Conservation (phyloP, 2,329 filamentous ascomycete species). For the Graphilbum fragrans region DNA sequence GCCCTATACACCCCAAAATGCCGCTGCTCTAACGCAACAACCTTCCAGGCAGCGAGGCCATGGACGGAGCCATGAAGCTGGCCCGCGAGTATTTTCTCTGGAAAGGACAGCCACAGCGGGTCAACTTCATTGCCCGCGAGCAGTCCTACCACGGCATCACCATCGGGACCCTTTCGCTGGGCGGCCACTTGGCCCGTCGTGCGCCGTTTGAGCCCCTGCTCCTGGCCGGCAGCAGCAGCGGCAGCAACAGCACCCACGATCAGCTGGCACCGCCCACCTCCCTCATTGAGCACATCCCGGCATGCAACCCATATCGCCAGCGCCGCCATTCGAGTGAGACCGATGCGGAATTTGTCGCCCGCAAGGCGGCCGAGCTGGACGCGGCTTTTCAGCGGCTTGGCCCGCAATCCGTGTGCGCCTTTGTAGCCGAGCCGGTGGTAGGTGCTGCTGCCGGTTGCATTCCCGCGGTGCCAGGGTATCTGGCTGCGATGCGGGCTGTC, state of each 20-base stretch:
- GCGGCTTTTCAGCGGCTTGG: slow-evolving; percentile 48
- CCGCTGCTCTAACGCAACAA: too few relatives aligned
- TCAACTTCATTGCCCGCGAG: slow-evolving; percentile 51
- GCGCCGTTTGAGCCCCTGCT: slow-evolving; percentile 46
- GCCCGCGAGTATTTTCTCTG: slow-evolving; percentile 54
- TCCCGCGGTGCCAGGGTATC: slow-evolving; percentile 53
- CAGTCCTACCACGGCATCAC: slow-evolving; percentile 64
- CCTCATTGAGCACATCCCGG: slow-evolving; percentile 43
- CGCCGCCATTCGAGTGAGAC: slow-evolving; percentile 31
- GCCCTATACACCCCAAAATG: too few relatives aligned
- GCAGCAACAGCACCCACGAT: too few relatives aligned
- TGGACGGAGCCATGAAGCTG: slow-evolving; percentile 57
- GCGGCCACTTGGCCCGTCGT: slow-evolving; percentile 46
- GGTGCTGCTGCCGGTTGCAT: slow-evolving; percentile 62
- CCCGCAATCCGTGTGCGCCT: slow-evolving; percentile 50
- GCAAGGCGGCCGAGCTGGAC: slow-evolving; percentile 50
- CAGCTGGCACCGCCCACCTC: too few relatives aligned
- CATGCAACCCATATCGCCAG: slow-evolving; percentile 52
- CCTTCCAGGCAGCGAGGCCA: slow-evolving; percentile 50
- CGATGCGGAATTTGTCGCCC: slow-evolving; percentile 39
- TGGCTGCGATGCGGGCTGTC: slow-evolving; percentile 53
- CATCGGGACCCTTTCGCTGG: slow-evolving; percentile 45
- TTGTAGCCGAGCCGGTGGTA: slow-evolving; percentile 56
- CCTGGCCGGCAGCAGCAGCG: slow-evolving; percentile 28
- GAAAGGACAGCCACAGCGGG: slow-evolving; percentile 35